These are phyloP conservation scores for Torrubiella hemipterigena DNA, from an alignment of 2,329 filamentous ascomycete species.

Conservation along the genomic window DNA sequence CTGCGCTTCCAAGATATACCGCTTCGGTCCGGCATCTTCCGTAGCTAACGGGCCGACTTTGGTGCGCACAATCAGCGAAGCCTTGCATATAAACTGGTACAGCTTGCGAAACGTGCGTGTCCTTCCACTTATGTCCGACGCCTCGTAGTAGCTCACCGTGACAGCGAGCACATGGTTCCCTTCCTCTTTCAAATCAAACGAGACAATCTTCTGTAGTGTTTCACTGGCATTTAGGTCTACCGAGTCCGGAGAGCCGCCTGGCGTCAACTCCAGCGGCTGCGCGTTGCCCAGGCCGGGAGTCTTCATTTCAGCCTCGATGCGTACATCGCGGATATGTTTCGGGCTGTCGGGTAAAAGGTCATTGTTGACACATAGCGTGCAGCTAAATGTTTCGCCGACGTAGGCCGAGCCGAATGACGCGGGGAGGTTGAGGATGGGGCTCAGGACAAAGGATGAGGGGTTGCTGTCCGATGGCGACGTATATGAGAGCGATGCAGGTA, in stretches of 20 bases:
- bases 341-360: conserved; percentile 33
- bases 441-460: conserved; percentile 44
- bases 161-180: conserved; percentile 89
- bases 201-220: conserved; percentile 70
- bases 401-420: conserved; percentile 89
- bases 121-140: conserved; percentile 54
- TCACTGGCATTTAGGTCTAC: conserved; percentile 46
- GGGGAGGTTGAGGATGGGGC: conserved; percentile 66
- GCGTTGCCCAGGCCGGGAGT: conserved; percentile 53
- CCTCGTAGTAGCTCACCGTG: conserved; percentile 89
- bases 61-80: conserved; percentile 78
- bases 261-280: conserved; percentile 53
- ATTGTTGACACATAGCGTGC: conserved; percentile 93
- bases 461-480: conserved; percentile 31
- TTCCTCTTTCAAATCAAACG: conserved; percentile 85
- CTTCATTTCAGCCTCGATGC: conserved; percentile 89
- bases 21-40: conserved; percentile 17
- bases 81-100: conserved; percentile 92
- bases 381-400: conserved; percentile 89
- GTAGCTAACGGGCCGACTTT: conserved; percentile 57
- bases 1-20: conserved; percentile 83
- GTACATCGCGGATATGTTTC: conserved; percentile 59
- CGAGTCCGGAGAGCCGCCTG: conserved; percentile 8
- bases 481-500: conserved; percentile 64
- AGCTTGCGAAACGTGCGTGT: conserved; percentile 85